Evolutionary conservation across 371 early-diverging fungal species (phyloP), one percentile per base, ranked within the genome.

Genomic region (Smittium culicis): DNA sequence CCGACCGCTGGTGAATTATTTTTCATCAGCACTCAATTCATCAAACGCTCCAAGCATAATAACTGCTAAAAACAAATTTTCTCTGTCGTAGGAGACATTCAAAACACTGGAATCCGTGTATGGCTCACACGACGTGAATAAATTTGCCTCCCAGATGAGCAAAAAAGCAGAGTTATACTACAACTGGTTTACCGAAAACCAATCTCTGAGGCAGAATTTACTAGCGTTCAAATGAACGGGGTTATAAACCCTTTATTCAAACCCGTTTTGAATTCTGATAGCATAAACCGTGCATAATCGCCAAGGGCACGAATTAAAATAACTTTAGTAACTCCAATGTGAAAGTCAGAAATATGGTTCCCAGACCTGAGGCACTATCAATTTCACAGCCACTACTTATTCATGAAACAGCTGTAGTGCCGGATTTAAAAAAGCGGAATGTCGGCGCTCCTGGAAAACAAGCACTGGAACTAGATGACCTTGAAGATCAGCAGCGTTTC

Each of bases 401-500:
- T 5, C 45, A 45, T 11, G 45, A 5, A 45, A 45, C 5, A 45
- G 20, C 5, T 5, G 45, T 45, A 5, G 20, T 45, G 5, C 45
- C 11, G 20, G 45, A 45, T 20, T 11, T 45, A 45, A 20, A 20
- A 45, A 45, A n/a, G 45, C 20, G 45, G 20, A 11, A 45, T 11
- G 45, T 45, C 45, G 5, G 11, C 45, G 45, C 45, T 45, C 45
- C 20, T 20, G 45, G n/a, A 5, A 5, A 59, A 59, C 60, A 59
- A 31, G n/a, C 5, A 27, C n/a, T 14, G 60, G 14, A 59, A 27
- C 11, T 59, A 11, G n/a, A 14, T 59, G 27, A 31, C 60, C 5
- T 59, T 5, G 60, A 59, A n/a, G 60, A 31, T 32, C 27, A 59
- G 31, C 60, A n/a, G 60, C 5, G 60, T n/a, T 59, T 32, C 45